phyloP scores from a whole-genome alignment of 73 alveolate genomes.

The Blepharisma stoltei region DNA sequence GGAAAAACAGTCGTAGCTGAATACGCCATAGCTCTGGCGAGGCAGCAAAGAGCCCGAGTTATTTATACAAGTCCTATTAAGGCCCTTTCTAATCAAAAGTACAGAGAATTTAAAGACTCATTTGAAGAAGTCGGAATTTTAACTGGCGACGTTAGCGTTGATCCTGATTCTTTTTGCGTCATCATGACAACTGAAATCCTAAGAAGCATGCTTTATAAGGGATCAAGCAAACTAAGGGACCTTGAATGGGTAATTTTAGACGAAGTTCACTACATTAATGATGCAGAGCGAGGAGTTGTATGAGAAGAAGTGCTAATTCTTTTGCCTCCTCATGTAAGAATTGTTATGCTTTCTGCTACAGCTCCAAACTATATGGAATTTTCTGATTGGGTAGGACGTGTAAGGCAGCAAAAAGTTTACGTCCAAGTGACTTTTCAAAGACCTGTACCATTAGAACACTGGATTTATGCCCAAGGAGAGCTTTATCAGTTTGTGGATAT shows the following conservation, averaged over 20 bases:
- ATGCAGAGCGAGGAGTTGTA: slow-evolving; percentile 97
- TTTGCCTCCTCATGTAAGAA: slow-evolving; percentile 82
- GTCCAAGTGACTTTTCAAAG: slow-evolving; percentile 89
- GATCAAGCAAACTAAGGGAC: slow-evolving; percentile 42
- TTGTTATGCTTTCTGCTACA: slow-evolving; percentile 97
- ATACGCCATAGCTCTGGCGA: slow-evolving; percentile 97
- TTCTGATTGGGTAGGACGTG: slow-evolving; percentile 98
- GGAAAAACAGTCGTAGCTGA: slow-evolving; percentile 99
- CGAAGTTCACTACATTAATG: slow-evolving; percentile 92
- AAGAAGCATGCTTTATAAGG: slow-evolving; percentile 37
- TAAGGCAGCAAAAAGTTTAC: slow-evolving; percentile 77
- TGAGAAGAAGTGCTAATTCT: slow-evolving; percentile 98
- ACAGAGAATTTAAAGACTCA: slow-evolving; percentile 86
- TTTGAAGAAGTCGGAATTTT: slow-evolving; percentile 95
- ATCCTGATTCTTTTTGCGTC: slow-evolving; percentile 85
- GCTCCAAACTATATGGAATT: slow-evolving; percentile 95
- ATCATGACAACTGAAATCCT: slow-evolving; percentile 98
- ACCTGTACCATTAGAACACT: slow-evolving; percentile 96
- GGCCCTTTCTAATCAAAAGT: slow-evolving; percentile 97
- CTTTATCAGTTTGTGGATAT: slow-evolving; percentile 65
- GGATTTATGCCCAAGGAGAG: slow-evolving; percentile 66
- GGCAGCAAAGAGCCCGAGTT: slow-evolving; percentile 83
- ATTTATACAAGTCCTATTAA: slow-evolving; percentile 98
- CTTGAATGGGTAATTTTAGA: slow-evolving; percentile 94
- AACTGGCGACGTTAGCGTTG: slow-evolving; percentile 85